phyloP scores from a whole-genome alignment of 2,329 filamentous ascomycete species.

The Shiraia bambusicola region DNA sequence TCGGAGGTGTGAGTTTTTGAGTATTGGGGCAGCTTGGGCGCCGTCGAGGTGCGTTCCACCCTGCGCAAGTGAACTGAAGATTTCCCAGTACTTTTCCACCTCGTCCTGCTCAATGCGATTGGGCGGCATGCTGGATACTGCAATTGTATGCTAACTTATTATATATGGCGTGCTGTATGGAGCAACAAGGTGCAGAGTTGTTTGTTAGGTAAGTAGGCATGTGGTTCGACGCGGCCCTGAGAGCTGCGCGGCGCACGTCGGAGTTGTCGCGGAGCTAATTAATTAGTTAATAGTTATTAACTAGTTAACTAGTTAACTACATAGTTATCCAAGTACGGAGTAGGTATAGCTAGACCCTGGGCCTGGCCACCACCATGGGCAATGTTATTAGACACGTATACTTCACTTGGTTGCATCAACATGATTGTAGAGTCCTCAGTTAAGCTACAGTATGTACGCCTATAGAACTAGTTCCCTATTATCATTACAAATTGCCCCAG shows the following conservation, averaged over 20 bases:
- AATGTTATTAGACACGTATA: too few relatives aligned
- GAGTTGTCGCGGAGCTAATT: slow-evolving; percentile 4
- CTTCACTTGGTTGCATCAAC: too few relatives aligned
- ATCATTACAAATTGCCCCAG: slow-evolving; percentile 7
- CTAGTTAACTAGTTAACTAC: too few relatives aligned
- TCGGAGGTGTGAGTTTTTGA: slow-evolving; percentile 71
- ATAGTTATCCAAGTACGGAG: too few relatives aligned
- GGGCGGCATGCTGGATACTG: slow-evolving; percentile 35
- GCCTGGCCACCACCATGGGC: too few relatives aligned
- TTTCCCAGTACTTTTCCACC: slow-evolving; percentile 78
- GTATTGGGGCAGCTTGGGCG: slow-evolving; percentile 67
- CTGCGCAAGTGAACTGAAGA: slow-evolving; percentile 68
- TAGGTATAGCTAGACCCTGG: too few relatives aligned
- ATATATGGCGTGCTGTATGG: neutral
- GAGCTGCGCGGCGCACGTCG: slow-evolving; percentile 1
- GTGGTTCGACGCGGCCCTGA: slow-evolving; percentile 3
- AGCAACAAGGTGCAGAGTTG: too few relatives aligned
- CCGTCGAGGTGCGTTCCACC: slow-evolving; percentile 67
- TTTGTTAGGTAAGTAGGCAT: neutral
- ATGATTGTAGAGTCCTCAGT: too few relatives aligned
- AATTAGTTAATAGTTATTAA: too few relatives aligned
- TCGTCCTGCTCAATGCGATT: slow-evolving; percentile 71
- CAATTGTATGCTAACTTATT: neutral
- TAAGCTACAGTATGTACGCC: neutral
- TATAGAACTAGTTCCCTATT: slow-evolving; percentile 3